Base-by-base conservation (phyloP, 164 flowering plant species). In the Vitis amurensis region DNA sequence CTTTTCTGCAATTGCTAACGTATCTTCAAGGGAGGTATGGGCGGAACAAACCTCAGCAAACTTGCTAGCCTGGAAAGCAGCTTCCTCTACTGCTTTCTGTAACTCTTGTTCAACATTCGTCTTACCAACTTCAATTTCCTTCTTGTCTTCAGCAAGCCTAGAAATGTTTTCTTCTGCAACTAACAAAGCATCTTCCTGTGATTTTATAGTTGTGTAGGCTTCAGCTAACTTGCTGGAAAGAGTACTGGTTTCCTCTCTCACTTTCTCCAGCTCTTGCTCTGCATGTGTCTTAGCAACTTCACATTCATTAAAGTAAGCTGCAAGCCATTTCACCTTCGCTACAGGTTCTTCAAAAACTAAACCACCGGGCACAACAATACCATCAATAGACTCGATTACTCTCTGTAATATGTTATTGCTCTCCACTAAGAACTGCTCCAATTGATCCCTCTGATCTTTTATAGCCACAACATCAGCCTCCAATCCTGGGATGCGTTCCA, bases 321-420 rank as follows among this genome's bases (percentile, higher is more conserved):
- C 78, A 73, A 94, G 68, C 90, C 91, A 86, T 65, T 81, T 81
- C 63, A 90, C 67, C 82, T 91, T 95, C 50, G 82, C 93, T 27
- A 81, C 61, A 47, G 96, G 94, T 30, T 89, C 91, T 63, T 86
- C 79, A 76, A 81, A 83, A 50, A 51, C 74, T 56, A 75, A 65
- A 71, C 77, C 84, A 72, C 57, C 76, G 7, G 93, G 88, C 76
- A 83, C 69, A 74, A 44, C 72, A 73, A 91, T 78, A 31, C 59
- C 66, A 59, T 91, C 90, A 50, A 91, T 74, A 8, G 86, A 79
- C 71, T 85, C 84, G 50, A 84, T 75, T 29, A 93, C 76, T 37
- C 75, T 84, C 70, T 86, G 88, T 65, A 89, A 63, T 79, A 80
- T 77, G 64, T 64, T 60, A 61, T 89, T 88, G 72, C 91, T 93